Conservation (phyloP, 1,284 basidiomycete species). For the Sporisorium reilianum region DNA sequence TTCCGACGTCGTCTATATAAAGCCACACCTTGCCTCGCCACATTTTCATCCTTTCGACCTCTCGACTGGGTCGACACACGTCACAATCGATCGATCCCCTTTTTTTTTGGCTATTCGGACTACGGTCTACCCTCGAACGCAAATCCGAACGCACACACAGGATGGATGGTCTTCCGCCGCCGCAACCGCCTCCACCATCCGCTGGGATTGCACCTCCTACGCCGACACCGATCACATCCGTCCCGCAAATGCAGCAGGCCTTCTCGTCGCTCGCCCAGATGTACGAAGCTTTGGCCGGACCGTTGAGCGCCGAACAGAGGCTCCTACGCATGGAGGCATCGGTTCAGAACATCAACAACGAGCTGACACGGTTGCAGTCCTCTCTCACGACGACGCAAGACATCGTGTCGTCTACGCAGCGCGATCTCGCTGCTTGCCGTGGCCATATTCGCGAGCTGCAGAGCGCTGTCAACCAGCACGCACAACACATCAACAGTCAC, state of each 20-base stretch:
- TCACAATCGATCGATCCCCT: background rate
- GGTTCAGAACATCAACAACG: background rate
- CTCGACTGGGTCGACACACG: conserved; percentile 3
- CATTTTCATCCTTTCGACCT: background rate
- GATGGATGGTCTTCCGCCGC: conserved; percentile 1
- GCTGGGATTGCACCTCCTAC: background rate
- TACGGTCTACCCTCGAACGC: background rate
- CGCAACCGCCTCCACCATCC: too few species aligned
- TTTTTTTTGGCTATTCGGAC: background rate
- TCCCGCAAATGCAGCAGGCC: conserved; percentile 7
- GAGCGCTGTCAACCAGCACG: background rate
- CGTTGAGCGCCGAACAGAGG: conserved; percentile 1
- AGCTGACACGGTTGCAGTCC: background rate
- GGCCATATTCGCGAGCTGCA: background rate
- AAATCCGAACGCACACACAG: too few species aligned
- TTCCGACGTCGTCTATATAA: background rate
- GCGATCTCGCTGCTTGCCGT: background rate
- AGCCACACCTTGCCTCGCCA: background rate
- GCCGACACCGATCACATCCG: background rate
- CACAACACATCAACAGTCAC: background rate
- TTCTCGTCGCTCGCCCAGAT: background rate
- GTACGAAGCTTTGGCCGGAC: background rate
- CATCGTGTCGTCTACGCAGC: conserved; percentile 1
- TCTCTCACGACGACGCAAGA: conserved; percentile 11
- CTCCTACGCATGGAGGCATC: conserved; percentile 1